phyloP scores from a whole-genome alignment of 2,329 filamentous ascomycete species.

The Juglanconis sp. region DNA sequence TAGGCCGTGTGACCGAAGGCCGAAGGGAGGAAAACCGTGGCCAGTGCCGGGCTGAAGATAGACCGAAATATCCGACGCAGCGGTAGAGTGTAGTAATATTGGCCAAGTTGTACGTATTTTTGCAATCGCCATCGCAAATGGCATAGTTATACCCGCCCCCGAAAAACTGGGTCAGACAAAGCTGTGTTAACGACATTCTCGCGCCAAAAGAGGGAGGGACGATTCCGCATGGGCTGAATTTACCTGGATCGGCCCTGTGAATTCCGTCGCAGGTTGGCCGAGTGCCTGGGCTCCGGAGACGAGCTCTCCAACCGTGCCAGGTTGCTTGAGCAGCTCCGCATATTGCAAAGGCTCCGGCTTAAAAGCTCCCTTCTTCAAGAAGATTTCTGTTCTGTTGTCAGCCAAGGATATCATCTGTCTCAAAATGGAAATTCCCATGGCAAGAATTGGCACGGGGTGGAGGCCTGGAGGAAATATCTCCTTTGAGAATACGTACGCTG shows the following conservation, averaged over 20 bases:
- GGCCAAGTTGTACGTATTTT: constrained; percentile 6
- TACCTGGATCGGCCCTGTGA: constrained; percentile 27
- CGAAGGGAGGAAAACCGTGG: constrained; percentile 32
- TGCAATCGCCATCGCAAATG: constrained; percentile 36
- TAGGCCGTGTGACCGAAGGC: constrained; percentile 9
- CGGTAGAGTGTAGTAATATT: constrained; percentile 22
- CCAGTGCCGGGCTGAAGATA: constrained; percentile 34
- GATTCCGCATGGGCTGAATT: neutral
- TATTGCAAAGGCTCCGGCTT: constrained; percentile 28
- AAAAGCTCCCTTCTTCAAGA: constrained; percentile 29
- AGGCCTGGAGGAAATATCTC: too few species aligned
- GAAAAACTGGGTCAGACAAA: constrained; percentile 23
- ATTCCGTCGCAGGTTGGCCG: constrained; percentile 22
- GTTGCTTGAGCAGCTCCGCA: constrained; percentile 31
- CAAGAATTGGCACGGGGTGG: too few species aligned
- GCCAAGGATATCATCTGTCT: too few species aligned
- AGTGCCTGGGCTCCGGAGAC: constrained; percentile 23
- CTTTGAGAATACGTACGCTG: constrained; percentile 19
- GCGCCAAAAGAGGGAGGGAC: too few species aligned
- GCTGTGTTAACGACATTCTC: neutral
- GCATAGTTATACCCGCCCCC: constrained; percentile 31
- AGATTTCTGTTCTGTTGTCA: constrained; percentile 23
- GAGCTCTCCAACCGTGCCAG: constrained; percentile 29
- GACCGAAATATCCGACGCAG: constrained; percentile 25
- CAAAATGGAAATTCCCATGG: too few species aligned